phyloP scores from a whole-genome alignment of 2,329 filamentous ascomycete genomes.

The Penicillium palitans region DNA sequence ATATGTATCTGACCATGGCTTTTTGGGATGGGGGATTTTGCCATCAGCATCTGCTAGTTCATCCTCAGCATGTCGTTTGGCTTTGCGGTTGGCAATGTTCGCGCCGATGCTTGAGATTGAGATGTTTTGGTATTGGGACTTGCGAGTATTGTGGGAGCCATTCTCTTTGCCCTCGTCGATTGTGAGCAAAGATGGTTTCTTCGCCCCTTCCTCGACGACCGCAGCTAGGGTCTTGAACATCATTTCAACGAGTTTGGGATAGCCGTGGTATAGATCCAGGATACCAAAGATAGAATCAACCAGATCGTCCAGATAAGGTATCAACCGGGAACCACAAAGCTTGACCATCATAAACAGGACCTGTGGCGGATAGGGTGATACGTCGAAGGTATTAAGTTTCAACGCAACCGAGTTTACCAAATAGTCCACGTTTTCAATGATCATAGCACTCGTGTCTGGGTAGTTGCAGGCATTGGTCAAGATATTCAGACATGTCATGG shows the following conservation, averaged over 20 bases:
- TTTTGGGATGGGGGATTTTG: constrained; percentile 32
- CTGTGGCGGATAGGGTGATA: constrained; percentile 85
- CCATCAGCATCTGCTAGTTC: constrained; percentile 28
- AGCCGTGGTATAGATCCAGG: constrained; percentile 93
- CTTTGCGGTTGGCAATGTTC: constrained; percentile 37
- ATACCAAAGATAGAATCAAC: constrained; percentile 88
- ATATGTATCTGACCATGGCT: constrained; percentile 36
- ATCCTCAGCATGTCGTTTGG: constrained; percentile 29
- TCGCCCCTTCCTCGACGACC: constrained; percentile 78
- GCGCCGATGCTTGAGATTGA: constrained; percentile 36
- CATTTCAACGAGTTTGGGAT: constrained; percentile 78
- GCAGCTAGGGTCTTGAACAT: constrained; percentile 81
- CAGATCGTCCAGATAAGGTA: constrained; percentile 90
- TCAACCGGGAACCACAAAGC: constrained; percentile 74
- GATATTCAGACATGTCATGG: constrained; percentile 77
- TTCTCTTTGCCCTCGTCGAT: constrained; percentile 39
- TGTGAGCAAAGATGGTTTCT: constrained; percentile 50
- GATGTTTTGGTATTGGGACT: constrained; percentile 33
- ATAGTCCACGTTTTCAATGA: constrained; percentile 92
- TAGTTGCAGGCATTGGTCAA: constrained; percentile 78
- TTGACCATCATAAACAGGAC: constrained; percentile 93
- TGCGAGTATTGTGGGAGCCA: constrained; percentile 29
- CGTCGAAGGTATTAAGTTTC: constrained; percentile 85
- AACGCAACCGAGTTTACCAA: constrained; percentile 90
- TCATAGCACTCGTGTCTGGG: constrained; percentile 68